Evolutionary conservation across 208 protist genomes (phyloP).

Genomic region (Trypanosoma rangeli): DNA sequence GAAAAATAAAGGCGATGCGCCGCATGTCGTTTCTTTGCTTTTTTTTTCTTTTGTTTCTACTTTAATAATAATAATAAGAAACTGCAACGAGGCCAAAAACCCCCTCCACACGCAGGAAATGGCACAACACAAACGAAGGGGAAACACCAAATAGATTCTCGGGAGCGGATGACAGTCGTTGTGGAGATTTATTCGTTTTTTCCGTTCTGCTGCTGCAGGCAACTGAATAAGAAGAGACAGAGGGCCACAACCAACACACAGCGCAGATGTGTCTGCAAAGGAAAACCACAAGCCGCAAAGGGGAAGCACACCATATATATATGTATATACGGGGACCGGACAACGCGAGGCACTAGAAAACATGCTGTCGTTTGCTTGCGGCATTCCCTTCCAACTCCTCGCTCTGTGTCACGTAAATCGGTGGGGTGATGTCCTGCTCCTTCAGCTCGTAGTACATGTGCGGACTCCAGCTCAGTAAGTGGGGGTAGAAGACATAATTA

Average conservation of each 20-base stretch:
- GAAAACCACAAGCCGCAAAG: neutral
- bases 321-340: neutral
- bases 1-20: conserved; percentile 30
- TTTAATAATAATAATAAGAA: neutral
- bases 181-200: no score
- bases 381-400: neutral
- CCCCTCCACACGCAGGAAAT: no score
- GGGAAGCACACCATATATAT: neutral
- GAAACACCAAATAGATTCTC: no score
- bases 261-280: no score
- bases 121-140: no score
- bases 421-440: conserved; percentile 12
- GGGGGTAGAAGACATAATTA: conserved; percentile 84
- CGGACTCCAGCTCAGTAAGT: conserved; percentile 85
- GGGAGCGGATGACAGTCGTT: no score
- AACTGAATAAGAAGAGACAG: no score
- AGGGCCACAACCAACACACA: no score
- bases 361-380: conserved; percentile 2
- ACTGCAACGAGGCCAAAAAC: neutral
- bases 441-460: conserved; percentile 68
- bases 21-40: conserved; percentile 31
- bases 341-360: conserved; percentile 2
- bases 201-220: no score
- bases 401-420: conserved; percentile 17
- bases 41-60: neutral